phyloP scores from a whole-genome alignment of 768 basidiomycete species.

The Basidioascus undulatus region DNA sequence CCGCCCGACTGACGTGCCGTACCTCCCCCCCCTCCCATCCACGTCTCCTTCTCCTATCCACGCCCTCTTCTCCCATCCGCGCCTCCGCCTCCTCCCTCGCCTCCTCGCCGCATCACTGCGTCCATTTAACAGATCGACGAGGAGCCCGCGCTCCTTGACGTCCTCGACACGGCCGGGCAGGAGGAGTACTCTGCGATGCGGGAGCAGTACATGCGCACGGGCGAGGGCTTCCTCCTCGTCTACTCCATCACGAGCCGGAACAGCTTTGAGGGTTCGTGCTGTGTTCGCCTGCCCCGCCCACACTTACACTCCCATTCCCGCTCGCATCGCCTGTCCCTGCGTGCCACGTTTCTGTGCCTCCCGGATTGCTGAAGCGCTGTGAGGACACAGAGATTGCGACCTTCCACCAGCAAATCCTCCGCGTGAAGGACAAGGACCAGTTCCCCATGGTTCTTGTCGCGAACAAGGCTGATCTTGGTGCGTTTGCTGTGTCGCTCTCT shows the following conservation, averaged over 20 bases:
- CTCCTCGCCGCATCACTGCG: too few relatives aligned
- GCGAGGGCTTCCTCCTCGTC: constrained; percentile 26
- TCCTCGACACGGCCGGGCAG: constrained; percentile 29
- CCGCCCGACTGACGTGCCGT: too few relatives aligned
- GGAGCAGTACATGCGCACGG: constrained; percentile 93
- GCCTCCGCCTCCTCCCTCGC: too few relatives aligned
- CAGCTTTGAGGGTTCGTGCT: constrained; percentile 26
- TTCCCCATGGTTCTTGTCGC: constrained; percentile 26
- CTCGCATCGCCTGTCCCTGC: too few relatives aligned
- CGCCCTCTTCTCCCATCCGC: too few relatives aligned
- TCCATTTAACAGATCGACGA: constrained; percentile 26
- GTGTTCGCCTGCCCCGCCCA: too few relatives aligned
- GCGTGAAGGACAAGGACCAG: constrained; percentile 22
- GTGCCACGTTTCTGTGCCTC: too few relatives aligned
- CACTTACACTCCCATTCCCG: too few relatives aligned
- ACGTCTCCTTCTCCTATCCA: too few relatives aligned
- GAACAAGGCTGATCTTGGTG: constrained; percentile 24
- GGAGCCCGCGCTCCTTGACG: constrained; percentile 25
- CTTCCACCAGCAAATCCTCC: constrained; percentile 25
- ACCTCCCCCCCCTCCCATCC: too few relatives aligned
- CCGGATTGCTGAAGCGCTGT: too few relatives aligned
- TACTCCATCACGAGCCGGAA: constrained; percentile 25
- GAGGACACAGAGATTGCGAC: too few relatives aligned
- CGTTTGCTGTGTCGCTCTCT: background rate
- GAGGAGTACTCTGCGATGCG: constrained; percentile 99